phyloP scores from a whole-genome alignment of 2,329 filamentous ascomycete species.

The Diplocarpon rosae region DNA sequence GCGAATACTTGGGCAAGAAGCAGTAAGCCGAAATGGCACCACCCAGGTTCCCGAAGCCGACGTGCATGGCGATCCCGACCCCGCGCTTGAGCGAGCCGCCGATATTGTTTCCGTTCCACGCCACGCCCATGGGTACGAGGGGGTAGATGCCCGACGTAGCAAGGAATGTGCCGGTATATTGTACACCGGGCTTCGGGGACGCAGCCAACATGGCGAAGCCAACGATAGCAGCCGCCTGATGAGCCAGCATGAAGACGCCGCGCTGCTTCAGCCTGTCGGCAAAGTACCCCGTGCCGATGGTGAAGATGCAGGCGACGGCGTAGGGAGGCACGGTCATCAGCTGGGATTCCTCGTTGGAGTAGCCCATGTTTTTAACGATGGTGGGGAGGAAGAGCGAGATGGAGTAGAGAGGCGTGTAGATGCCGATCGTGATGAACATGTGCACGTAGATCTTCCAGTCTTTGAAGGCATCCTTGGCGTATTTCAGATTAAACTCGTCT shows the following conservation, averaged over 20 bases:
- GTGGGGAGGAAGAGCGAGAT: constrained; percentile 33
- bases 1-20: constrained; percentile 32
- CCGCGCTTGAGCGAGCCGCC: constrained; percentile 86
- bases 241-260: constrained; percentile 41
- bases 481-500: constrained; percentile 46
- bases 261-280: constrained; percentile 41
- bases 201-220: constrained; percentile 13
- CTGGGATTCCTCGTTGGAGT: constrained; percentile 40
- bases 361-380: constrained; percentile 40
- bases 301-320: constrained; percentile 52
- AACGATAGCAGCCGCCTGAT: constrained; percentile 33
- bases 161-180: constrained; percentile 75
- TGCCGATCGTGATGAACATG: constrained; percentile 47
- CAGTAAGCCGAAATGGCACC: constrained; percentile 45
- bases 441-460: constrained; percentile 42
- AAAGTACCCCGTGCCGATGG: constrained; percentile 39
- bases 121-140: constrained; percentile 71
- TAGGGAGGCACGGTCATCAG: constrained; percentile 41
- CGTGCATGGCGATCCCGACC: constrained; percentile 77
- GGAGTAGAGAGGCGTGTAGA: constrained; percentile 38
- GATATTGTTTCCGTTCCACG: constrained; percentile 77
- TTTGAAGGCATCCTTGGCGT: constrained; percentile 43
- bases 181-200: constrained; percentile 33
- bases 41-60: constrained; percentile 85
- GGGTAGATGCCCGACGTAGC: constrained; percentile 77